phyloP scores from a whole-genome alignment of 2,329 filamentous ascomycete genomes.

The Hymenoscyphus fructigenus region DNA sequence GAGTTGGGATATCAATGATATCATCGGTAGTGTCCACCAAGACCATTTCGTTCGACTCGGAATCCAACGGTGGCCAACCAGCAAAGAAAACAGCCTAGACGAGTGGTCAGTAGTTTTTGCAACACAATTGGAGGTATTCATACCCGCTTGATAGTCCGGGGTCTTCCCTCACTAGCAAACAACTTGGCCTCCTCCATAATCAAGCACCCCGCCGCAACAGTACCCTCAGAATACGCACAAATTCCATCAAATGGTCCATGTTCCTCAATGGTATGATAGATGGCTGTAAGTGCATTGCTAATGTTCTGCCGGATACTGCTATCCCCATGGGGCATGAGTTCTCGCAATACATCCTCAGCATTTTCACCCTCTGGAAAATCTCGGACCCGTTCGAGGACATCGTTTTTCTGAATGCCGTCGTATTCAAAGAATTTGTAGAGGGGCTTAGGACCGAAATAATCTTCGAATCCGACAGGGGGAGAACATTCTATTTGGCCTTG shows the following conservation, averaged over 20 bases:
- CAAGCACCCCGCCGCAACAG: conserved; percentile 52
- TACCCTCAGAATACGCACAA: conserved; percentile 59
- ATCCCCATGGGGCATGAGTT: conserved; percentile 22
- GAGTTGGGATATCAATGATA: conserved; percentile 52
- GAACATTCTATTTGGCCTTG: conserved; percentile 48
- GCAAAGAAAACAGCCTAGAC: conserved; percentile 47
- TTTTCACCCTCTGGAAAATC: conserved; percentile 29
- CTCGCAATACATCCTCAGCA: conserved; percentile 27
- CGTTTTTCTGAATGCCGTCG: conserved; percentile 37
- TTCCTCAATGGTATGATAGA: conserved; percentile 46
- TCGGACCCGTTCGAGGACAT: conserved; percentile 28
- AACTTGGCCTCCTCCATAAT: conserved; percentile 51
- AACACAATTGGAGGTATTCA: background rate
- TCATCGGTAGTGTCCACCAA: conserved; percentile 50
- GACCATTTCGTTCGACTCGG: conserved; percentile 44
- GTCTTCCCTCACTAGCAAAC: conserved; percentile 36
- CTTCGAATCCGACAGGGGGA: conserved; percentile 52
- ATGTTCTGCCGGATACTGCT: conserved; percentile 27
- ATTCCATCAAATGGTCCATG: conserved; percentile 50
- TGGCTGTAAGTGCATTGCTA: conserved; percentile 30
- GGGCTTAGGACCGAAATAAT: conserved; percentile 43
- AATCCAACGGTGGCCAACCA: conserved; percentile 53
- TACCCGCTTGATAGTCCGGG: conserved; percentile 38
- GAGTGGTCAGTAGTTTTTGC: background rate
- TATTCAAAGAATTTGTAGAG: conserved; percentile 52